Conservation (phyloP, 768 basidiomycete genomes). For the Fomitopsis pulvina region DNA sequence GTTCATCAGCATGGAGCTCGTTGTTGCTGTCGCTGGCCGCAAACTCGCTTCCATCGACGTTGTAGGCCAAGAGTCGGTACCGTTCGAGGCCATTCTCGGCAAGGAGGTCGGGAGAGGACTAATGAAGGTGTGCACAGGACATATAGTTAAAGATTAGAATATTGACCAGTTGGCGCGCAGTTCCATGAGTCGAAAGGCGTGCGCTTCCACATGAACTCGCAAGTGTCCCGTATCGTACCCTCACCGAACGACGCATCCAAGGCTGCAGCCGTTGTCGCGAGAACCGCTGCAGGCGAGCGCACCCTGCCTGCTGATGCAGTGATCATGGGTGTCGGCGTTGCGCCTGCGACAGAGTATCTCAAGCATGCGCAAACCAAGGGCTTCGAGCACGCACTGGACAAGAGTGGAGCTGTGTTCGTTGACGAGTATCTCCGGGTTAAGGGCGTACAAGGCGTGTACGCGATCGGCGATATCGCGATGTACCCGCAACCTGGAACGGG, state of each 20-base stretch:
- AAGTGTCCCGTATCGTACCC: constrained; percentile 53
- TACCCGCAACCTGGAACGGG: constrained; percentile 59
- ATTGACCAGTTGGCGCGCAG: constrained; percentile 26
- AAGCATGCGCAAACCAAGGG: constrained; percentile 47
- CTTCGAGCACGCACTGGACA: constrained; percentile 51
- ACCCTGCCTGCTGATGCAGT: constrained; percentile 70
- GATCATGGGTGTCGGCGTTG: constrained; percentile 83
- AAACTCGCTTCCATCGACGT: constrained; percentile 79
- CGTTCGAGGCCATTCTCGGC: constrained; percentile 79
- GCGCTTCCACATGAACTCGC: constrained; percentile 74
- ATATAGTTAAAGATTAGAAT: background rate
- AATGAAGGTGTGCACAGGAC: constrained; percentile 48
- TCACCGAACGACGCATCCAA: constrained; percentile 15
- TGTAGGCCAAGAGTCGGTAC: constrained; percentile 75
- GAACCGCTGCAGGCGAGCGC: constrained; percentile 49
- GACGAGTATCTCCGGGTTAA: constrained; percentile 66
- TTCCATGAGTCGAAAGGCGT: constrained; percentile 79
- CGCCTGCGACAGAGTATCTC: constrained; percentile 75
- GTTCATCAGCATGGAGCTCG: constrained; percentile 93
- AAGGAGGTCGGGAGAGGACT: constrained; percentile 72
- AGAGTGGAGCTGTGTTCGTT: constrained; percentile 70
- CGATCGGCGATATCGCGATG: constrained; percentile 77
- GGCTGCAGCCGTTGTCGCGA: constrained; percentile 20
- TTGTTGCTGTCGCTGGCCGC: constrained; percentile 63
- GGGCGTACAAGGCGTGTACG: constrained; percentile 49